A percentile compares a stretch with the other conserved stretches of the same genome.
Conservation (phyloP, 129 eudicot genomes). For the Saussurea involucrata region DNA sequence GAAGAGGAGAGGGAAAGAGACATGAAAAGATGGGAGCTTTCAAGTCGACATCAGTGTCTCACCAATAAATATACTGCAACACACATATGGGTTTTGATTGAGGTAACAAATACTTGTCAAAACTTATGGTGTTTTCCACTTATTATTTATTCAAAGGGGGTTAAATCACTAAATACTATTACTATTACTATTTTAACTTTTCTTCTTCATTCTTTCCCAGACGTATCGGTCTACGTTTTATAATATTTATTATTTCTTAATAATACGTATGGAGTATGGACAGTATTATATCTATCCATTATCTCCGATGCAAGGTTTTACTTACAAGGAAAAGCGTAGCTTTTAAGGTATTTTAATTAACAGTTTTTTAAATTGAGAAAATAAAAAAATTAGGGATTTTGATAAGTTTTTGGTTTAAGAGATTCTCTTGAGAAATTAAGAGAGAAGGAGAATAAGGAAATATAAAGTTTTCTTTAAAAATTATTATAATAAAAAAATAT, state of each 20-base stretch:
- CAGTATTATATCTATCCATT: too few relatives aligned
- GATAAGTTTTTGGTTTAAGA: too few relatives aligned
- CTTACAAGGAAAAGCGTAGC: too few relatives aligned
- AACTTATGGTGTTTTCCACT: constrained; percentile 32
- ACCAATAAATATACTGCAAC: constrained; percentile 43
- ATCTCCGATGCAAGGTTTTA: too few relatives aligned
- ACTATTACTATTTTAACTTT: neutral
- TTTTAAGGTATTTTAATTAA: too few relatives aligned
- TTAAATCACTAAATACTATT: neutral
- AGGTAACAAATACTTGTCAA: constrained; percentile 37
- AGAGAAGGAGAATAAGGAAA: too few relatives aligned
- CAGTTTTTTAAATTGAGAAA: too few relatives aligned
- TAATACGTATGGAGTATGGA: neutral
- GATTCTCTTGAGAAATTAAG: too few relatives aligned
- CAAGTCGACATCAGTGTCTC: constrained; percentile 75
- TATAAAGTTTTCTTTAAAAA: too few relatives aligned
- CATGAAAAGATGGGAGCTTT: constrained; percentile 99
- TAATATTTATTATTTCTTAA: neutral
- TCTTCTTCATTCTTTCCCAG: neutral
- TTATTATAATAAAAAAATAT: too few relatives aligned
- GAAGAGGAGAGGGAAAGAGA: constrained; percentile 31
- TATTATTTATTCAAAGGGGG: too few relatives aligned
- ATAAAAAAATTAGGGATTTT: too few relatives aligned
- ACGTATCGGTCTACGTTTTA: neutral
- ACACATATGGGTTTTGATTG: constrained; percentile 44